Percentiles rank a stretch among this genome's conserved stretches.
Conservation (phyloP, 192 early-diverging fungal genomes). For the Chytriomyces sp. region DNA sequence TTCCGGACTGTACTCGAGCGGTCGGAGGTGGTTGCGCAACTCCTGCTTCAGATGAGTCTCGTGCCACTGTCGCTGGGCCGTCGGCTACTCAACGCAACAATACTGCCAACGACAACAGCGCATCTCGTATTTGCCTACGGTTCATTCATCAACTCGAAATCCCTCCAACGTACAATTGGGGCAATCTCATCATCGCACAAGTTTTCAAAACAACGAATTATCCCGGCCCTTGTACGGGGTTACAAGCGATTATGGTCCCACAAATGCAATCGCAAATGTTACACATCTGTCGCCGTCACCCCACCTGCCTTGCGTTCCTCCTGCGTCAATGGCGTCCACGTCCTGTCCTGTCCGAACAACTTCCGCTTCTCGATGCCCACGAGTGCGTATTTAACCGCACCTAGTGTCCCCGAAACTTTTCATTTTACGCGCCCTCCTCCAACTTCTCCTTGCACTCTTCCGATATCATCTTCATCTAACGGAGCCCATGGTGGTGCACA, state of each 20-base stretch:
- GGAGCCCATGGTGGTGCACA: conserved; percentile 1
- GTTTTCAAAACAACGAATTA: too few relatives aligned
- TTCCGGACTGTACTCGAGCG: too few relatives aligned
- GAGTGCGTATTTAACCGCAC: conserved; percentile 41
- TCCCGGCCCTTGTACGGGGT: conserved; percentile 38
- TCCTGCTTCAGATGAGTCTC: too few relatives aligned
- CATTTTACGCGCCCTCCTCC: background rate
- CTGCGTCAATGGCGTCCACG: conserved; percentile 49
- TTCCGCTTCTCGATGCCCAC: conserved; percentile 40
- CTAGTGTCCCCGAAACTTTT: background rate
- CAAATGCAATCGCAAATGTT: conserved; percentile 35
- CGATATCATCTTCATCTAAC: background rate
- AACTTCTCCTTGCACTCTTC: background rate
- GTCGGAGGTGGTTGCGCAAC: too few relatives aligned
- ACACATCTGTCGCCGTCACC: conserved; percentile 50
- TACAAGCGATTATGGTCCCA: conserved; percentile 47
- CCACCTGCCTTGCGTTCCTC: conserved; percentile 2
- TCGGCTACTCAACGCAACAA: too few relatives aligned
- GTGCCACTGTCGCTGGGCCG: too few relatives aligned
- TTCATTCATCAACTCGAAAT: conserved; percentile 48
- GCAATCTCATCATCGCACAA: background rate
- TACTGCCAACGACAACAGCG: background rate
- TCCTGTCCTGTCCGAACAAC: conserved; percentile 33
- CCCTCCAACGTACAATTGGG: conserved; percentile 38
- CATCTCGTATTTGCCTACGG: conserved; percentile 47